Conservation (phyloP, 371 early-diverging fungal genomes). For the Vairimorpha ceranae region DNA sequence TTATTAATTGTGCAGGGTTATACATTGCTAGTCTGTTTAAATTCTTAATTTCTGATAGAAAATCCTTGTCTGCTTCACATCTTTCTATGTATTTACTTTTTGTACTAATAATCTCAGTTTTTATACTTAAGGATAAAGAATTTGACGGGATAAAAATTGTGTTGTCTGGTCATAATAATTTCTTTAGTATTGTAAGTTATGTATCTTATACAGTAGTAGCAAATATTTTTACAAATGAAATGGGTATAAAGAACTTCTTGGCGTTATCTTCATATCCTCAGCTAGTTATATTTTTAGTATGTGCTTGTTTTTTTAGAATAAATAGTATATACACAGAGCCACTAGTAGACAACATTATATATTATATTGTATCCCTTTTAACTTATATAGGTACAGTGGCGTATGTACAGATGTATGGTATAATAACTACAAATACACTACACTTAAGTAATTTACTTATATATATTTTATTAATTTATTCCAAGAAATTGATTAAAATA, state of each 20-base stretch:
- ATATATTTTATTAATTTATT: neutral
- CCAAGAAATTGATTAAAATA: no score
- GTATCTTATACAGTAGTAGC: neutral
- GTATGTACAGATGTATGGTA: neutral
- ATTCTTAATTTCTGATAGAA: neutral
- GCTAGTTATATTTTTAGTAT: neutral
- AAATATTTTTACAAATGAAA: neutral
- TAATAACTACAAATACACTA: neutral
- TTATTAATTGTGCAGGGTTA: neutral
- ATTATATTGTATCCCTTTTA: neutral
- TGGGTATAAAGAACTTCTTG: neutral
- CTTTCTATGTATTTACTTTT: neutral
- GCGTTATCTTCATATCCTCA: neutral
- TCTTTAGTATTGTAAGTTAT: neutral
- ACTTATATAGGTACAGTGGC: neutral
- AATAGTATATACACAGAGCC: neutral
- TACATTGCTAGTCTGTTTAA: neutral
- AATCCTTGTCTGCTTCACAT: neutral
- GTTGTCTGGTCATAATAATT: neutral
- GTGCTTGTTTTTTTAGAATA: neutral
- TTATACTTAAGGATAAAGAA: neutral
- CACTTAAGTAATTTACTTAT: neutral
- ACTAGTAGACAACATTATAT: neutral
- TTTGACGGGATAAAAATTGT: neutral
- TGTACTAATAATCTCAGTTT: neutral